Conservation (phyloP, 768 basidiomycete genomes). For the Boletus edulis region DNA sequence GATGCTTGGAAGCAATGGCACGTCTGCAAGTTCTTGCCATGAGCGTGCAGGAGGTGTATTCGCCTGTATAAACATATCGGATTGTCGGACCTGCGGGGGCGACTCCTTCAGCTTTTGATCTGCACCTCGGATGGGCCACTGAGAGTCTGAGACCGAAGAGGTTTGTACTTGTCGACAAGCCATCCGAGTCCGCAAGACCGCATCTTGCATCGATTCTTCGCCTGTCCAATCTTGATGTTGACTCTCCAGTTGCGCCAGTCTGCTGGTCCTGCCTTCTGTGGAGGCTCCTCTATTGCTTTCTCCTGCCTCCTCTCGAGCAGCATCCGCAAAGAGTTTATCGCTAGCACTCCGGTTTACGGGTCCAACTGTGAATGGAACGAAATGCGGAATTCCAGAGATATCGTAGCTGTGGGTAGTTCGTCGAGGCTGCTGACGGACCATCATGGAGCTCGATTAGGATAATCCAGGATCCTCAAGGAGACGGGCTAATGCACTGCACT, state of each 20-base stretch:
- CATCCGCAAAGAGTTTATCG: slow-evolving; percentile 66
- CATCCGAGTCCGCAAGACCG: slow-evolving; percentile 57
- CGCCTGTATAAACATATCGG: background rate
- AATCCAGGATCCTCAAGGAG: too few relatives aligned
- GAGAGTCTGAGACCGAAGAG: slow-evolving; percentile 54
- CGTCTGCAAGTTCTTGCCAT: slow-evolving; percentile 30
- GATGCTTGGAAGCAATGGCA: slow-evolving; percentile 52
- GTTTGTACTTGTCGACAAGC: slow-evolving; percentile 75
- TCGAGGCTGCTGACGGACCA: background rate
- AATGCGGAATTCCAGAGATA: background rate
- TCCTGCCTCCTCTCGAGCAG: slow-evolving; percentile 46
- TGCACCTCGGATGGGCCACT: slow-evolving; percentile 52
- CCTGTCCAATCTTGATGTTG: slow-evolving; percentile 74
- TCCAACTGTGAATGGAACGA: slow-evolving; percentile 1
- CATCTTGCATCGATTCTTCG: slow-evolving; percentile 67
- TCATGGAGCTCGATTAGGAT: too few relatives aligned
- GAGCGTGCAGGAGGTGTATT: background rate
- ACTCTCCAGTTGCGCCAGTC: slow-evolving; percentile 35
- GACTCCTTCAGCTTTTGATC: slow-evolving; percentile 62
- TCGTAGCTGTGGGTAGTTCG: background rate
- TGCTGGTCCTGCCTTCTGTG: slow-evolving; percentile 10
- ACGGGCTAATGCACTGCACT: too few relatives aligned
- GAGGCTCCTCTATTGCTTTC: slow-evolving; percentile 12
- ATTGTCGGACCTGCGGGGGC: slow-evolving; percentile 38
- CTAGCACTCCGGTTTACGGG: slow-evolving; percentile 37